Conservation (phyloP, 2,329 filamentous ascomycete species). For the Dactylonectria macrodidyma region DNA sequence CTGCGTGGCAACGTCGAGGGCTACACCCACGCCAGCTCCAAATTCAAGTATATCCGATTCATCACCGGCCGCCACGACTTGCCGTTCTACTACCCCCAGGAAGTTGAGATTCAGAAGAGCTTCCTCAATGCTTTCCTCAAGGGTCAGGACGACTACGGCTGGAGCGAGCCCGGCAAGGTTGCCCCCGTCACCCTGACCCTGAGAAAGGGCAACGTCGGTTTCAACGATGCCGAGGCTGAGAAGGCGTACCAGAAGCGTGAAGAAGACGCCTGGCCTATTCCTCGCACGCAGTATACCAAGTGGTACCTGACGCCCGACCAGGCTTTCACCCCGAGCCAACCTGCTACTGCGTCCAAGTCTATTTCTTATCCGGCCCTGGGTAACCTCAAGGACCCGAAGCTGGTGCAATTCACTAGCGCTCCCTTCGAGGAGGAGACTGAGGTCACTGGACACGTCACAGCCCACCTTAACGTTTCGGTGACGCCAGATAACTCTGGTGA, state of each 20-base stretch:
- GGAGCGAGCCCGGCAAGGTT: conserved; percentile 64
- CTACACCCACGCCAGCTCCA: conserved; percentile 73
- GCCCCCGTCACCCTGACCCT: conserved; percentile 73
- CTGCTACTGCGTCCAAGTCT: conserved; percentile 50
- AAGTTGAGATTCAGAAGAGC: conserved; percentile 76
- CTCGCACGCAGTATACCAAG: conserved; percentile 74
- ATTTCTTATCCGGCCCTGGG: conserved; percentile 74
- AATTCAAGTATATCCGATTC: conserved; percentile 78
- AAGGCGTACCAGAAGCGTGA: conserved; percentile 67
- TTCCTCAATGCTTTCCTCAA: conserved; percentile 83
- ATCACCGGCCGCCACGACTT: conserved; percentile 80
- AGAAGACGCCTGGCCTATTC: conserved; percentile 78
- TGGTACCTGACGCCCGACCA: conserved; percentile 70
- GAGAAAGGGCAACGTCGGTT: conserved; percentile 77
- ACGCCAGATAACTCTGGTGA: conserved; percentile 64
- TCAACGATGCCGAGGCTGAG: conserved; percentile 75
- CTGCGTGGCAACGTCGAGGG: conserved; percentile 79
- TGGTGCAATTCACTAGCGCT: conserved; percentile 70
- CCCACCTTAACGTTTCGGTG: conserved; percentile 75
- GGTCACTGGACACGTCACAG: conserved; percentile 77
- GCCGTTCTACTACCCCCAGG: conserved; percentile 79
- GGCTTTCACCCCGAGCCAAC: conserved; percentile 49
- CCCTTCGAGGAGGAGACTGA: conserved; percentile 76
- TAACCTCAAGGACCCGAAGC: conserved; percentile 66
- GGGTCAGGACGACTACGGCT: conserved; percentile 73